Evolutionary conservation across 495 filamentous ascomycete genomes (phyloP).

Genomic region (Penicillium canariense): DNA sequence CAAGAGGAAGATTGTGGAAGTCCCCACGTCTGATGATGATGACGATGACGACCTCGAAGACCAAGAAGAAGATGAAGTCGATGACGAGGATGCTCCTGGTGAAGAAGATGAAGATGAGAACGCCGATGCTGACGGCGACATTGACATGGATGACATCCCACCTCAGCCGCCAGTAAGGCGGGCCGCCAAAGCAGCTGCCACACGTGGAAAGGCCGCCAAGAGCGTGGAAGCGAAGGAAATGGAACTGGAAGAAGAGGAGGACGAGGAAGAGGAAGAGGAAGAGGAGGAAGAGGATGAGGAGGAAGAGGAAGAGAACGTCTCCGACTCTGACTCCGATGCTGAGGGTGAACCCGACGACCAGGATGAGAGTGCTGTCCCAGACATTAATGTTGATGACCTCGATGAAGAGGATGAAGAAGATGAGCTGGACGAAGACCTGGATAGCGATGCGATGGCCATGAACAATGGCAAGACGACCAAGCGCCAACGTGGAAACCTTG

Average conservation of each 20-base stretch:
- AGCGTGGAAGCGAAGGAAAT: conserved; percentile 61
- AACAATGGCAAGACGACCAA: conserved; percentile 85
- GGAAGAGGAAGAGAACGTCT: conserved; percentile 55
- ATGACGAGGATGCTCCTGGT: conserved; percentile 53
- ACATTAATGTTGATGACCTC: conserved; percentile 36
- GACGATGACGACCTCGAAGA: conserved; percentile 56
- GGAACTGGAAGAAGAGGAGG: conserved; percentile 46
- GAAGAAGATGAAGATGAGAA: conserved; percentile 59
- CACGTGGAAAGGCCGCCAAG: conserved; percentile 41
- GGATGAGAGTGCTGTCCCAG: conserved; percentile 44
- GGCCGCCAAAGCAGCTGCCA: conserved; percentile 27
- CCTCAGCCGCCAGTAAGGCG: conserved; percentile 41
- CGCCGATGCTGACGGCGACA: conserved; percentile 52
- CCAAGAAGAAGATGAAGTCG: conserved; percentile 59
- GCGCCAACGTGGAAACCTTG: conserved; percentile 72
- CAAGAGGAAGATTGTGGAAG: conserved; percentile 67
- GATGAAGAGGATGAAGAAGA: conserved; percentile 58
- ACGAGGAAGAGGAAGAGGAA: conserved; percentile 24
- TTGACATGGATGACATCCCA: conserved; percentile 56
- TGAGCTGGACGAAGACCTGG: conserved; percentile 59
- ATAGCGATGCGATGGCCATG: conserved; percentile 59
- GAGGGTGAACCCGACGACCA: conserved; percentile 51
- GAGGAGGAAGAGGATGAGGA: conserved; percentile 50
- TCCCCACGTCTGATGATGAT: conserved; percentile 53
- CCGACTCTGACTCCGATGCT: conserved; percentile 50